These are phyloP conservation scores for Boletus edulis DNA, from an alignment of 768 basidiomycete genomes.

Conservation along the genomic window DNA sequence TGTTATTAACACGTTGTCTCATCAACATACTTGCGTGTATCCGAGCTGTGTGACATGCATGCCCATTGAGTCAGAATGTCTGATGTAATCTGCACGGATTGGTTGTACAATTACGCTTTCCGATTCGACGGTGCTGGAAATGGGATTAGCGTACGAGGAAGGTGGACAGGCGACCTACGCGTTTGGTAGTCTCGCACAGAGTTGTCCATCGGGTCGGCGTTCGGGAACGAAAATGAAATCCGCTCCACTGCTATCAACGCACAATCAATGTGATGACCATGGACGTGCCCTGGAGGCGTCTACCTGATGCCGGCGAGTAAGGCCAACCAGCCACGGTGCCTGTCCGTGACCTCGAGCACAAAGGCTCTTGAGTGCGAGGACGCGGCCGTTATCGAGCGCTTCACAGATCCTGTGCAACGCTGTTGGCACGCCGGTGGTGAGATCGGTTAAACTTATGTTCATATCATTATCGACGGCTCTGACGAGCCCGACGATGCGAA, in stretches of 20 bases:
- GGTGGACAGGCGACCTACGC: conserved; percentile 45
- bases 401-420: conserved; percentile 97
- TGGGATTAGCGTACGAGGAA: neutral
- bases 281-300: conserved; percentile 19
- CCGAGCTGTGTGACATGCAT: conserved; percentile 98
- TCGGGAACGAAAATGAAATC: conserved; percentile 99
- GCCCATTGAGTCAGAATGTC: conserved; percentile 86
- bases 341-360: conserved; percentile 99
- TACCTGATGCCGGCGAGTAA: conserved; percentile 89
- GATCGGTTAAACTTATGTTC: conserved; percentile 96
- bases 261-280: conserved; percentile 7
- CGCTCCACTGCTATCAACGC: conserved; percentile 66
- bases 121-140: conserved; percentile 78
- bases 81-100: conserved; percentile 90
- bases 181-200: conserved; percentile 85
- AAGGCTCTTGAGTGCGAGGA: conserved; percentile 95
- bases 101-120: conserved; percentile 88
- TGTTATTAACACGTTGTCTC: conserved; percentile 19
- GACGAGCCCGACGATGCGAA: conserved; percentile 97
- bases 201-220: conserved; percentile 73
- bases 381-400: conserved; percentile 96
- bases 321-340: conserved; percentile 99
- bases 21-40: conserved; percentile 80
- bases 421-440: conserved; percentile 96
- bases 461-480: conserved; percentile 99